These are phyloP conservation scores for Wolfiporia cocos DNA, from an alignment of 1,284 basidiomycete genomes.

Conservation along the genomic window DNA sequence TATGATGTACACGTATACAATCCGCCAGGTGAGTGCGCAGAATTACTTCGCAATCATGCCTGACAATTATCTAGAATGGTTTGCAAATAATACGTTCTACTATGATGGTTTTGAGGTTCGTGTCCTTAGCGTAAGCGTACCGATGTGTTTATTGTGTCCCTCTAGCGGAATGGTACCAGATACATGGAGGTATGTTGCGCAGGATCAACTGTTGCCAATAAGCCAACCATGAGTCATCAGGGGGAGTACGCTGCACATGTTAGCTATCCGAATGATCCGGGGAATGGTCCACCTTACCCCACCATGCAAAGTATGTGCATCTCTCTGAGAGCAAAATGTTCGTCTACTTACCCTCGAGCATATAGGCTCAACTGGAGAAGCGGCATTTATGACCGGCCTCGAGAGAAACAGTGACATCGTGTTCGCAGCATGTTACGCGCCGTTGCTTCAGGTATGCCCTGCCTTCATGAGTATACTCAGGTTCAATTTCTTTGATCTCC, in stretches of 20 bases:
- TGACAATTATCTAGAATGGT: slow-evolving; percentile 33
- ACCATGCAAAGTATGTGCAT: slow-evolving; percentile 49
- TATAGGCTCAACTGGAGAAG: slow-evolving; percentile 48
- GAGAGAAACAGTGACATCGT: slow-evolving; percentile 51
- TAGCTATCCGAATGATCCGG: slow-evolving; percentile 48
- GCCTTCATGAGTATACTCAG: too few relatives aligned
- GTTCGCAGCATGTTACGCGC: slow-evolving; percentile 66
- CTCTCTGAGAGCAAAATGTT: too few relatives aligned
- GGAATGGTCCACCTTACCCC: slow-evolving; percentile 42
- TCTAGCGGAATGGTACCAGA: slow-evolving; percentile 43
- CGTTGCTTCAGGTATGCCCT: slow-evolving; percentile 51
- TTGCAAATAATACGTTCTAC: slow-evolving; percentile 53
- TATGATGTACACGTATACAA: slow-evolving; percentile 67
- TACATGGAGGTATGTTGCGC: slow-evolving; percentile 45
- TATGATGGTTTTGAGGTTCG: slow-evolving; percentile 49
- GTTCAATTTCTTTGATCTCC: too few relatives aligned
- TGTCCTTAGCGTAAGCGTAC: not conserved
- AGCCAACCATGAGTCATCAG: too few relatives aligned
- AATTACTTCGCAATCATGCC: too few relatives aligned
- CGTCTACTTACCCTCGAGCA: slow-evolving; percentile 1
- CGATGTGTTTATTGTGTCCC: not conserved
- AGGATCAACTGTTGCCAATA: not conserved
- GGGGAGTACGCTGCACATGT: slow-evolving; percentile 70
- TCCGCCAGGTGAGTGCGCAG: slow-evolving; percentile 53
- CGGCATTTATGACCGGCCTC: slow-evolving; percentile 68